These are phyloP conservation scores for Cladosporium sp. DNA, from an alignment of 2,329 filamentous ascomycete genomes.

Conservation along the genomic window DNA sequence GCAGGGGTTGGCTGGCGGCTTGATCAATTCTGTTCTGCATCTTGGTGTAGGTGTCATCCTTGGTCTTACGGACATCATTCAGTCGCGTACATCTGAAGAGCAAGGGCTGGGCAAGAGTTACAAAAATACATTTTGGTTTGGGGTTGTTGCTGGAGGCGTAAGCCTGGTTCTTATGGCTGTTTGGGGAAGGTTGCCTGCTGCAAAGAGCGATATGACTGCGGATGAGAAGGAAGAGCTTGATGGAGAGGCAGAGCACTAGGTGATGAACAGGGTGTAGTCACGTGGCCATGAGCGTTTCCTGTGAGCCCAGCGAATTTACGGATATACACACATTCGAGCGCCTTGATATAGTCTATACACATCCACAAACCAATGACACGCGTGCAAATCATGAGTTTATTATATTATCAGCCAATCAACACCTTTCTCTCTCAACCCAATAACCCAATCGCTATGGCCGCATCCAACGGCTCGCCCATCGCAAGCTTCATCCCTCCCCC, in stretches of 20 bases:
- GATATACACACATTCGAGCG: no score
- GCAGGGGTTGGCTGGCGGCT: conserved; percentile 66
- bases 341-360: no score
- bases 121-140: conserved; percentile 36
- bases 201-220: conserved; percentile 52
- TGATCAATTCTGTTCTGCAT: conserved; percentile 67
- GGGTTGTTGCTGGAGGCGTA: conserved; percentile 26
- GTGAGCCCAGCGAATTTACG: no score
- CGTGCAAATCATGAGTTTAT: not conserved
- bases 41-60: conserved; percentile 68
- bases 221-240: conserved; percentile 44
- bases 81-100: conserved; percentile 43
- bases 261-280: no score
- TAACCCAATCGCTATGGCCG: conserved; percentile 9
- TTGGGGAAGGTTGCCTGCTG: conserved; percentile 41
- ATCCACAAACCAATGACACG: no score
- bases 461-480: not conserved
- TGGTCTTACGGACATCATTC: conserved; percentile 61
- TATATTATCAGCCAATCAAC: conserved; percentile 17
- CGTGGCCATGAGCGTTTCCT: no score
- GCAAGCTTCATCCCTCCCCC: no score
- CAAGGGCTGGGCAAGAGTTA: conserved; percentile 31
- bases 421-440: not conserved
- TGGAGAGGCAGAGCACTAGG: not conserved
- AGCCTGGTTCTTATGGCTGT: conserved; percentile 33